These are phyloP conservation scores for Gloeopeniophorella convolvens DNA, from an alignment of 768 basidiomycete species.

Conservation along the genomic window DNA sequence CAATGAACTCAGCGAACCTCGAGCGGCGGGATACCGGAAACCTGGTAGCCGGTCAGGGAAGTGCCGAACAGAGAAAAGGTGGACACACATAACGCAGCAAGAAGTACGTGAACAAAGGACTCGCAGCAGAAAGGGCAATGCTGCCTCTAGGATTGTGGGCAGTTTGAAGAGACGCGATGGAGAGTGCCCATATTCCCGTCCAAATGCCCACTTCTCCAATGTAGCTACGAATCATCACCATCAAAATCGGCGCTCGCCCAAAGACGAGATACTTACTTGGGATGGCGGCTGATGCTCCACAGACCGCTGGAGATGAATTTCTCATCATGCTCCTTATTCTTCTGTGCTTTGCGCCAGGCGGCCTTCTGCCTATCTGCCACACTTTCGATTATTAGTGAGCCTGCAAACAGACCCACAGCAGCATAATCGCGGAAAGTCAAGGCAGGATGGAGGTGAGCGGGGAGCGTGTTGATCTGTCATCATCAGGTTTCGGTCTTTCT, in stretches of 20 bases:
- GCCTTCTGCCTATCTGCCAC: conserved; percentile 61
- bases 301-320: conserved; percentile 62
- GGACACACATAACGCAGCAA: conserved; percentile 45
- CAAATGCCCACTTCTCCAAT: conserved; percentile 67
- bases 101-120: conserved; percentile 60
- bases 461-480: conserved; percentile 43
- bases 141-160: conserved; percentile 40
- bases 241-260: neutral
- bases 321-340: conserved; percentile 60
- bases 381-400: conserved; percentile 55
- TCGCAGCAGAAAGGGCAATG: conserved; percentile 41
- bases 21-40: conserved; percentile 66
- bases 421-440: conserved; percentile 50
- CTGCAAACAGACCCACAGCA: conserved; percentile 45
- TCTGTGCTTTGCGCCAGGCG: conserved; percentile 51
- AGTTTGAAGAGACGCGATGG: conserved; percentile 41
- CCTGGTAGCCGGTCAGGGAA: conserved; percentile 27
- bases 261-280: conserved; percentile 46
- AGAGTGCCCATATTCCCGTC: conserved; percentile 58
- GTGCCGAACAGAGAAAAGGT: neutral
- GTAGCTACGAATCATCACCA: conserved; percentile 40
- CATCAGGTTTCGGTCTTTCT: neutral
- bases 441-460: conserved; percentile 41
- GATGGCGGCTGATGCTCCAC: conserved; percentile 64
- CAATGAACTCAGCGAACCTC: conserved; percentile 33